Conservation (phyloP, 2,329 filamentous ascomycete species). For the Cladophialophora psammophila region DNA sequence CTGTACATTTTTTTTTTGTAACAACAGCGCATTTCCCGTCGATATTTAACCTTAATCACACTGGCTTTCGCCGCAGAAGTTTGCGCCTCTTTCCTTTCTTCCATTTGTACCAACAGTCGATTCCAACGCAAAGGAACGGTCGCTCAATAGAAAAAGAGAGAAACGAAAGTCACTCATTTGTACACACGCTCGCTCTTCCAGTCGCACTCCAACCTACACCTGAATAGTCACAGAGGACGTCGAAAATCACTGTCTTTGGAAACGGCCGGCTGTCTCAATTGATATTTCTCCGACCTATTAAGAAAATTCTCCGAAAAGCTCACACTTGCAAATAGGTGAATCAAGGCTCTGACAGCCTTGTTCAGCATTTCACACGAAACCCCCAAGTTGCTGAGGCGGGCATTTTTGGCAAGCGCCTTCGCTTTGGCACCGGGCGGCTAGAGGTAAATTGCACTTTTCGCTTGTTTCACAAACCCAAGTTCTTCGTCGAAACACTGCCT, state of each 20-base stretch:
- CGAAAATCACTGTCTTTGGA: constrained; percentile 3
- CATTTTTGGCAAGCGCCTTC: constrained; percentile 27
- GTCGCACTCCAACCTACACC: neutral
- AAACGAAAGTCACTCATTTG: constrained; percentile 24
- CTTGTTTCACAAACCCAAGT: constrained; percentile 25
- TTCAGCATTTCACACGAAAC: constrained; percentile 11
- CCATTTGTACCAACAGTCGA: constrained; percentile 34
- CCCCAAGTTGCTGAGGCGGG: constrained; percentile 14
- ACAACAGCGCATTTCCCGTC: constrained; percentile 31
- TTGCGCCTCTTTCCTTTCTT: constrained; percentile 13
- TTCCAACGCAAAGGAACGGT: constrained; percentile 17
- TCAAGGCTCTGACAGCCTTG: constrained; percentile 23
- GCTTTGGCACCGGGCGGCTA: constrained; percentile 29
- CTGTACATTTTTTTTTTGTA: constrained; percentile 33
- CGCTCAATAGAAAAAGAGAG: constrained; percentile 1
- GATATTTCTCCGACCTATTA: constrained; percentile 12
- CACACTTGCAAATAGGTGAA: neutral
- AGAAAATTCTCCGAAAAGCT: constrained; percentile 22
- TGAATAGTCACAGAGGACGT: neutral
- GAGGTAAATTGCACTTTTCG: constrained; percentile 38
- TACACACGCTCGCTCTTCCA: neutral
- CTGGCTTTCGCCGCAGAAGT: constrained; percentile 20
- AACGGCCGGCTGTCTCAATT: constrained; percentile 21
- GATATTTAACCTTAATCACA: constrained; percentile 30
- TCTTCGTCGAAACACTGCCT: constrained; percentile 12